Conservation (phyloP, 1,139 yeast genomes). For the Diutina mesorugosa region DNA sequence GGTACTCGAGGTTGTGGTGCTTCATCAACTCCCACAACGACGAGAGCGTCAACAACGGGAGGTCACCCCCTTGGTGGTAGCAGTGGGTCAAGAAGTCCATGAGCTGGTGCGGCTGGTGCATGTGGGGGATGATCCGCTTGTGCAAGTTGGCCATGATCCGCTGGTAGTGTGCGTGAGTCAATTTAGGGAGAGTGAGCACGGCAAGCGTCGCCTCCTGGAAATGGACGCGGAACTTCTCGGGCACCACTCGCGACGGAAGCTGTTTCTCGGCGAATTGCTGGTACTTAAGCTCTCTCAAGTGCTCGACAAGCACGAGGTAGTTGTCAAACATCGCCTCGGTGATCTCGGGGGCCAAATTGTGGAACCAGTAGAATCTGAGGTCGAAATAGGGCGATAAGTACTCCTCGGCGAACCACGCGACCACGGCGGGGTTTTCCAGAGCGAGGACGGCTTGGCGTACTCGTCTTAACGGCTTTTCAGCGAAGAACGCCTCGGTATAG, state of each 20-base stretch:
- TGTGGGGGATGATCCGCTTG: conserved; percentile 70
- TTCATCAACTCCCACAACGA: conserved; percentile 83
- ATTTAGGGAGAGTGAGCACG: conserved; percentile 9
- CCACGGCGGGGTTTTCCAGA: conserved; percentile 23
- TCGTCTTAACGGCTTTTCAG: conserved; percentile 38
- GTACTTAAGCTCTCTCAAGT: conserved; percentile 12
- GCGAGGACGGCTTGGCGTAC: conserved; percentile 33
- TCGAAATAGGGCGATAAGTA: conserved; percentile 35
- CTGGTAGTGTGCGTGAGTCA: conserved; percentile 53
- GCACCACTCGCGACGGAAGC: conserved; percentile 10
- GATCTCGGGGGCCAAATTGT: conserved; percentile 13
- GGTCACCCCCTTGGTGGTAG: conserved; percentile 47
- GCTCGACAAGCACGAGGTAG: conserved; percentile 23
- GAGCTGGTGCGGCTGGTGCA: conserved; percentile 66
- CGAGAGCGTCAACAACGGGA: conserved; percentile 74
- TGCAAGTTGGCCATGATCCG: conserved; percentile 59
- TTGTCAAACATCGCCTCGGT: conserved; percentile 21
- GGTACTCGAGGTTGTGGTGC: conserved; percentile 77
- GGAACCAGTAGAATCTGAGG: conserved; percentile 52
- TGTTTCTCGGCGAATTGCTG: not conserved
- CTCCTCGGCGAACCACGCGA: conserved; percentile 28
- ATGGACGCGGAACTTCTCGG: conserved; percentile 33
- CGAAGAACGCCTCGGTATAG: conserved; percentile 29
- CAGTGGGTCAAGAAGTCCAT: conserved; percentile 94
- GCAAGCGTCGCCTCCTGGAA: not conserved